Percentiles rank a stretch among this genome's conserved stretches.
phyloP scores from a whole-genome alignment of 164 flowering plant species.

The Annona cherimola region DNA sequence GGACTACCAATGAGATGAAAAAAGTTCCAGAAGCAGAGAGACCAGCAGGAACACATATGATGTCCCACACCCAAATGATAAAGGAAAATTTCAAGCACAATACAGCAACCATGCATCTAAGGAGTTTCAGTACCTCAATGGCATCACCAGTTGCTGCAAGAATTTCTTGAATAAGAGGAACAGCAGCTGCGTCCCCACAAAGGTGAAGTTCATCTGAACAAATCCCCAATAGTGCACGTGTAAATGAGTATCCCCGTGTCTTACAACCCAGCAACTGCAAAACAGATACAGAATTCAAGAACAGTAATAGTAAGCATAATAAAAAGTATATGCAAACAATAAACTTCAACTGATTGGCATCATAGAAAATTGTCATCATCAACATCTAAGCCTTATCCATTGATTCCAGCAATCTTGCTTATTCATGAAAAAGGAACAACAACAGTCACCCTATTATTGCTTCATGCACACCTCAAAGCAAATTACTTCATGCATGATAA shows the following conservation, averaged over 20 bases:
- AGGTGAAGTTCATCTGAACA: slow-evolving; percentile 89
- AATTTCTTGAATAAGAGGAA: slow-evolving; percentile 79
- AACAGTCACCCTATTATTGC: not conserved
- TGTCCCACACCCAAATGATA: not conserved
- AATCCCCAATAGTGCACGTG: slow-evolving; percentile 85
- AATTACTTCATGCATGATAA: not conserved
- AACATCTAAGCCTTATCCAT: too few species aligned
- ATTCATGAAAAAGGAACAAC: not conserved
- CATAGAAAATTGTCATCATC: not conserved
- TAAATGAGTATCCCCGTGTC: slow-evolving; percentile 80
- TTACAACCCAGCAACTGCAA: slow-evolving; percentile 80
- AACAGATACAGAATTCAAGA: not conserved
- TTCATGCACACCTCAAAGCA: not conserved
- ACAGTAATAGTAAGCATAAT: not conserved
- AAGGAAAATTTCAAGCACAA: slow-evolving; percentile 1
- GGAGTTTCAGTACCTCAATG: slow-evolving; percentile 41
- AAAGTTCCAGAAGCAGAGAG: too few species aligned
- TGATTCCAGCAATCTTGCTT: too few species aligned
- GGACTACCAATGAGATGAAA: too few species aligned
- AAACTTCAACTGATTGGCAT: too few species aligned
- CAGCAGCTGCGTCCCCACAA: slow-evolving; percentile 91
- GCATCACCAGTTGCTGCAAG: slow-evolving; percentile 73
- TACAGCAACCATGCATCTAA: not conserved
- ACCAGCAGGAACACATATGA: too few species aligned
- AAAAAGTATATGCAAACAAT: not conserved